Conservation (phyloP, 78 protist genomes). For the Dictyostelium discoideum region DNA sequence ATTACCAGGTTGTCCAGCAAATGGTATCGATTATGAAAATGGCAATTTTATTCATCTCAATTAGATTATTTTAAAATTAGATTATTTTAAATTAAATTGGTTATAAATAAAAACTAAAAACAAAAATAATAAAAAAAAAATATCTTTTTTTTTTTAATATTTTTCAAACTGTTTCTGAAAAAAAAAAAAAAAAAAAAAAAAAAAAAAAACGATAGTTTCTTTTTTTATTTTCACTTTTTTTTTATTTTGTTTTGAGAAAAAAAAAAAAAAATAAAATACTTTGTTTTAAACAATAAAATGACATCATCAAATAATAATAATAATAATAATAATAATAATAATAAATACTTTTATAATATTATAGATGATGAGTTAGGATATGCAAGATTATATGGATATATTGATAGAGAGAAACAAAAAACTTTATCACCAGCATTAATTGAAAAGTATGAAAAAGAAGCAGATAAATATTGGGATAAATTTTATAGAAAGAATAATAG, state of each 20-base stretch:
- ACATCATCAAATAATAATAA: neutral
- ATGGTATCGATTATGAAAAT: neutral
- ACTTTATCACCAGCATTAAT: slow-evolving; percentile 37
- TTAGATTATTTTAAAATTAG: too few relatives aligned
- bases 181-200: too few relatives aligned
- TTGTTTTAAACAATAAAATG: neutral
- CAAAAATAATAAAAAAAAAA: too few relatives aligned
- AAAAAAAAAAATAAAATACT: too few relatives aligned
- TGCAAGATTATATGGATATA: slow-evolving; percentile 77
- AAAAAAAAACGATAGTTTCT: neutral
- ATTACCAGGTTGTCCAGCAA: slow-evolving; percentile 33
- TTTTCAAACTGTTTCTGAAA: too few relatives aligned
- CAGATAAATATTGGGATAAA: slow-evolving; percentile 81
- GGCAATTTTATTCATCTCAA: neutral
- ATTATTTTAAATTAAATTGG: too few relatives aligned
- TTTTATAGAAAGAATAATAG: slow-evolving; percentile 82
- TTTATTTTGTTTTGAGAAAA: neutral
- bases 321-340: neutral
- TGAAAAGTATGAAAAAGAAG: slow-evolving; percentile 83
- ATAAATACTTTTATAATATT: slow-evolving; percentile 25
- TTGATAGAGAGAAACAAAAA: slow-evolving; percentile 3
- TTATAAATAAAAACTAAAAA: too few relatives aligned
- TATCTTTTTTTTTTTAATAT: too few relatives aligned
- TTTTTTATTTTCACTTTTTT: neutral
- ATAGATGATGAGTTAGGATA: slow-evolving; percentile 61